phyloP scores from a whole-genome alignment of 306 rosid species.

The Adenanthera pavonina region DNA sequence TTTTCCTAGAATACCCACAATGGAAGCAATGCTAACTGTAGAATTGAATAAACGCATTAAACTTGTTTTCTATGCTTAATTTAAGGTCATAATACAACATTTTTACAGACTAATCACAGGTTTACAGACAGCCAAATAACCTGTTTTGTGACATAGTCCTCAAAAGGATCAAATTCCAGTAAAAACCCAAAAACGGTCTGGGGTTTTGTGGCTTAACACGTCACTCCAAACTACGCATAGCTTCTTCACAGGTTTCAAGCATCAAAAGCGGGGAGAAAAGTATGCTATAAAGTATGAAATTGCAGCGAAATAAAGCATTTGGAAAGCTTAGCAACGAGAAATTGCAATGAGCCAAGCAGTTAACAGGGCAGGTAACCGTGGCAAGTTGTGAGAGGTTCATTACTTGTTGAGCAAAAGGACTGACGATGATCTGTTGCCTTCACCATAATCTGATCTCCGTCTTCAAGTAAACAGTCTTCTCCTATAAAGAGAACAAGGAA shows the following conservation, averaged over 20 bases:
- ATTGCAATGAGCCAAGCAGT: neutral
- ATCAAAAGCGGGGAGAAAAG: constrained; percentile 2
- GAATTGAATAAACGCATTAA: constrained; percentile 21
- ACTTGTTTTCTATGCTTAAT: neutral
- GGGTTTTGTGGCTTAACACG: neutral
- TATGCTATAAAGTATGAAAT: constrained; percentile 12
- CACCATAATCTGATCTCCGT: constrained; percentile 8
- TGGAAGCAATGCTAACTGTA: neutral
- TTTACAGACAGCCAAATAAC: neutral
- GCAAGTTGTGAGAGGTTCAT: constrained; percentile 33
- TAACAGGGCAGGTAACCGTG: constrained; percentile 15
- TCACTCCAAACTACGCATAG: constrained; percentile 25
- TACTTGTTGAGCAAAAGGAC: constrained; percentile 11
- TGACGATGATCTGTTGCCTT: constrained; percentile 18
- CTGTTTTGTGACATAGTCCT: neutral
- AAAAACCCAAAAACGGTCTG: neutral
- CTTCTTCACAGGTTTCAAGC: constrained; percentile 21
- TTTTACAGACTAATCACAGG: constrained; percentile 20
- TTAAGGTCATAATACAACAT: neutral
- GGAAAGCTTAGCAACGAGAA: neutral
- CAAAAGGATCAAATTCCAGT: constrained; percentile 10
- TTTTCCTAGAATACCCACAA: neutral
- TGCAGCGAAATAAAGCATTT: constrained; percentile 27
- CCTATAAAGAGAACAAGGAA: neutral
- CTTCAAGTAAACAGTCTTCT: constrained; percentile 27